Evolutionary conservation across 2,329 filamentous ascomycete genomes (phyloP).

Genomic region (Ceratocystis harringtonii): DNA sequence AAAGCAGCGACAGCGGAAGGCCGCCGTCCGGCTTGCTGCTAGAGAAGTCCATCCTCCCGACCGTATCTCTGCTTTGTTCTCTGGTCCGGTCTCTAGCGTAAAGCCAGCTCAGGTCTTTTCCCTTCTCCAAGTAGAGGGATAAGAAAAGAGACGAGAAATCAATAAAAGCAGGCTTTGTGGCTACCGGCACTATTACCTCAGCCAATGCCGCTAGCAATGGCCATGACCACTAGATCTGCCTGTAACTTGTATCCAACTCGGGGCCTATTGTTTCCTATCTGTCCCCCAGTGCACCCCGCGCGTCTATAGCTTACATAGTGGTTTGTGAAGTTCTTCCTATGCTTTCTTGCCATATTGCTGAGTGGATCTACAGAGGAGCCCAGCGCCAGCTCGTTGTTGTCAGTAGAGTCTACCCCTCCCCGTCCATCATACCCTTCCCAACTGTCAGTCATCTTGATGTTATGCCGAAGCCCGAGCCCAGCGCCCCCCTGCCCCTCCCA

Average conservation of each 20-base stretch:
- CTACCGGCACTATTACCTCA: background rate
- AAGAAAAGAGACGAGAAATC: background rate
- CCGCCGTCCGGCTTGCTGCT: background rate
- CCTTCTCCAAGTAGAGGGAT: background rate
- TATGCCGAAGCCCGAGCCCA: background rate
- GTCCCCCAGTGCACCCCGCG: background rate
- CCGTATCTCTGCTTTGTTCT: background rate
- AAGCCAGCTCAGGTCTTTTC: too few relatives aligned
- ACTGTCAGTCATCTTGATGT: background rate
- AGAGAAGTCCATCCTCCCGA: background rate
- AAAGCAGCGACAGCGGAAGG: background rate
- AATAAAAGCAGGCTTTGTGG: background rate
- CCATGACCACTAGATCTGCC: background rate
- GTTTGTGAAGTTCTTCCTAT: too few relatives aligned
- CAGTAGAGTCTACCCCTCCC: background rate
- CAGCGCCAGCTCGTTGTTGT: too few relatives aligned
- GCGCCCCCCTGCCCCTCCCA: background rate
- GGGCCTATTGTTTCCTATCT: background rate
- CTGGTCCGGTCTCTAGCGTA: background rate
- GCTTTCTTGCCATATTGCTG: too few relatives aligned
- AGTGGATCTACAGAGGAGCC: too few relatives aligned
- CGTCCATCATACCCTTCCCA: background rate
- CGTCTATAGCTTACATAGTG: background rate
- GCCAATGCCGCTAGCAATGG: background rate
- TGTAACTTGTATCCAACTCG: background rate